Base-by-base conservation (phyloP, 495 filamentous ascomycete species). In the Aspergillus ellipticus region DNA sequence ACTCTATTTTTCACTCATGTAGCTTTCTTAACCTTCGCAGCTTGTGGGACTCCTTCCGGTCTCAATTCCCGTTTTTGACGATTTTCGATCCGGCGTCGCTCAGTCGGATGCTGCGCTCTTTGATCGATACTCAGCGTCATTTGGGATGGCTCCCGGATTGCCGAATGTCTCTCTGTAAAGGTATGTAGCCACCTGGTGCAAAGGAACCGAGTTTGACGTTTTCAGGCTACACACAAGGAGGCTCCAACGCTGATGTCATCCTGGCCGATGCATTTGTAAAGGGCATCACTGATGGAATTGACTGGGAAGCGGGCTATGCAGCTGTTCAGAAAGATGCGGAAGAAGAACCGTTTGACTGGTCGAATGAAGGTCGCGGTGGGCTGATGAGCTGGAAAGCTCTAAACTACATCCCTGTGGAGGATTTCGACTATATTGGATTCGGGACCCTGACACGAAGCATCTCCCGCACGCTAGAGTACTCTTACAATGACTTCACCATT, bases 211-310 rank as follows among this genome's bases (percentile, higher is more conserved):
- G 9, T 47, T 41, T 63, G 15, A 63, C 29, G 8, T 19, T 20
- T 45, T 51, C 45, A 73, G 70, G 74, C 6, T 75, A 61, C 22
- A 84, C 82, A 7, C 88, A 92, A 72, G 90, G 88, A 2, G 88
- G 88, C 19, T 89, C 84, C 3, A 89, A 90, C 53, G 83, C 84
- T 1, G 88, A 92, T 61, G 88, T 87, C 50, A 78, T 92, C 4
- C 78, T 92, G 33, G 88, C 84, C 3, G 88, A 92, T 63, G 86
- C 87, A 37, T 90, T 83, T 55, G 76, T 90, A 28, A 91, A 92
- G 59, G 84, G 85, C 5, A 76, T 91, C 16, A 67, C 73, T 2
- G 74, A 76, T 13, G 78, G 68, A 11, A 76, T 91, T 37, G 74
- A 91, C 61, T 91, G 88, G 88, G 72, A 80, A 8, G 81, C 80